Base-by-base conservation (phyloP, 202 grass and related monocot genomes). In the Eragrostis tef region DNA sequence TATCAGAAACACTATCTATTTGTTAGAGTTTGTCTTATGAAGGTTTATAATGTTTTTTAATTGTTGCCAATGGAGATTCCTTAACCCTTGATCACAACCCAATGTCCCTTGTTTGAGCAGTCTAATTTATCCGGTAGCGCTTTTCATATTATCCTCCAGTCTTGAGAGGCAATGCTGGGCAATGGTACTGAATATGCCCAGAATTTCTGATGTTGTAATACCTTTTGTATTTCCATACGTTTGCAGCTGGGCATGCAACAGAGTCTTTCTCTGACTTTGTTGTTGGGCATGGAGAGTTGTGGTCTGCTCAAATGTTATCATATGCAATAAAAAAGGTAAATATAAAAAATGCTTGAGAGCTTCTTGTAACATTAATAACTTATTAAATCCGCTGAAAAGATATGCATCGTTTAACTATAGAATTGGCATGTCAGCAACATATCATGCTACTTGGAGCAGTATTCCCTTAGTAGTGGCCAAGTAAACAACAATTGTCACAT, bases 191-290 rank as follows among this genome's bases (percentile, higher is more conserved):
- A 46, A 61, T 79, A 26, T 20, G 2, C 20, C 20, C 13, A 54
- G 53, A 64, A 64, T 70, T 48, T 74, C 34, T 43, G 22, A 59
- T 47, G 58, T 71, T 74, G 44, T 80, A 80, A 73, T 59, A 61
- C 6, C 0, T 78, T 89, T 46, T 82, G 62, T 71, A 13, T 44
- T 27, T 53, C 60, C 77, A 57, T 80, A 29, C 42, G 26, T 87
- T 87, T 95, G 83, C 84, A 98, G 96, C 92, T 91, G 96, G 96
- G 70, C 92, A 98, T 87, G 92, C 87, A 19, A 98, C 95, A 31
- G 90, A 98, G 79, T 95, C 95, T 74, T 98, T 98, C 79, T 89
- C 96, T n/a, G 96, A 98, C 76, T 98, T 98, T 64, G 90, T 98
- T 81, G 96, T 95, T 71, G 96, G 92, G 51, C 87, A 98, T 88